Evolutionary conservation across 441 rosid species (phyloP).

Genomic region (Jatropha multifida): DNA sequence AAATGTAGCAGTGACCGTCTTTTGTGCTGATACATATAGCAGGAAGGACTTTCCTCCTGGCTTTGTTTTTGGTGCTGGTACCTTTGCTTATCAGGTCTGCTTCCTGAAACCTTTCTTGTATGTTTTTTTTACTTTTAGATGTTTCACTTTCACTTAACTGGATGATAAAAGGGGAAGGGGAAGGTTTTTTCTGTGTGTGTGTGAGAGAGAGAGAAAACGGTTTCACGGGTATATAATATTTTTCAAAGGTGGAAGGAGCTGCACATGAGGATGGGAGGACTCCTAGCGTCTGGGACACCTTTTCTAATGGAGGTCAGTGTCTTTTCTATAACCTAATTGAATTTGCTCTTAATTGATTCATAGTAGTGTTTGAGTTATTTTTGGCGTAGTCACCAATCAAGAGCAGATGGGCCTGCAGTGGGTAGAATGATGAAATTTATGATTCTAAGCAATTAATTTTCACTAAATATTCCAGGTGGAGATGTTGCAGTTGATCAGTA

Average conservation of each 20-base stretch:
- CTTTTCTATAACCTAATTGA: not conserved
- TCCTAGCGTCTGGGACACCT: conserved; percentile 63
- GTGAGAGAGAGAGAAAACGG: not conserved
- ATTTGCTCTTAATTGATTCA: not conserved
- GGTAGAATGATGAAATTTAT: not conserved
- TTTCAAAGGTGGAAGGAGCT: conserved; percentile 60
- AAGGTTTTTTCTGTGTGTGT: not conserved
- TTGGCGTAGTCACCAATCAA: not conserved
- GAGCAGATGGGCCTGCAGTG: not conserved
- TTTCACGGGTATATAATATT: not conserved
- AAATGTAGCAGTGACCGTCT: conserved; percentile 14
- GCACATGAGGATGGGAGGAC: conserved; percentile 60
- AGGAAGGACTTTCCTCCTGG: conserved; percentile 51
- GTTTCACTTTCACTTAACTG: not conserved
- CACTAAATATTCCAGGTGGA: conserved; percentile 39
- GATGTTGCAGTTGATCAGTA: conserved; percentile 59
- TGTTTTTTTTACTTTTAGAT: not conserved
- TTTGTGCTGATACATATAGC: conserved; percentile 35
- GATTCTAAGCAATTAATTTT: not conserved
- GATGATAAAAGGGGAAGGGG: not conserved
- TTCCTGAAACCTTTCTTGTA: not conserved
- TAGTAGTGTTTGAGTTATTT: not conserved
- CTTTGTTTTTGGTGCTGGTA: conserved; percentile 57
- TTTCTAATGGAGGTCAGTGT: conserved; percentile 39
- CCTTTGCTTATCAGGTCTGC: conserved; percentile 67